Evolutionary conservation across 1,139 yeast genomes (phyloP).

Genomic region (Taiozyma sp.): DNA sequence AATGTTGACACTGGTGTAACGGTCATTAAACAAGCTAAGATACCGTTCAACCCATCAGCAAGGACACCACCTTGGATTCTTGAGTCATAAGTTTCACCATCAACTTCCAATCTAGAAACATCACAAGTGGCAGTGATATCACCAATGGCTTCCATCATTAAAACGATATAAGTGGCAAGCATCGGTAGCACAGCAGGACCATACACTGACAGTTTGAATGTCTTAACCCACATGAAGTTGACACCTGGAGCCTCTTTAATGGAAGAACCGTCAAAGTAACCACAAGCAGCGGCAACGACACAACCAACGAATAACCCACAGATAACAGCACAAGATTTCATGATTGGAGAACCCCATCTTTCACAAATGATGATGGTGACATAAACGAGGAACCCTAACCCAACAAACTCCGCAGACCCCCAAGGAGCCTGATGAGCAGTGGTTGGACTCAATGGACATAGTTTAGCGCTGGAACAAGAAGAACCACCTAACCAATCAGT

Average conservation of each 20-base stretch:
- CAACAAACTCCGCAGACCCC: constrained; percentile 86
- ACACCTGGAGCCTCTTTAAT: constrained; percentile 74
- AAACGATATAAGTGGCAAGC: constrained; percentile 72
- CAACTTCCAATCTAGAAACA: constrained; percentile 78
- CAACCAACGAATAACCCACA: constrained; percentile 82
- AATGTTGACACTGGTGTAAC: constrained; percentile 83
- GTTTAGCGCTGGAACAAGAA: constrained; percentile 45
- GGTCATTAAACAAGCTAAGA: constrained; percentile 69
- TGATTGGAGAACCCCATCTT: constrained; percentile 86
- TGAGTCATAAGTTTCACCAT: constrained; percentile 74
- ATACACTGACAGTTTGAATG: constrained; percentile 68
- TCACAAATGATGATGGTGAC: constrained; percentile 71
- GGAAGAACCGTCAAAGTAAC: constrained; percentile 58
- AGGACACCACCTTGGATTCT: constrained; percentile 89
- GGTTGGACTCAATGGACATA: constrained; percentile 37
- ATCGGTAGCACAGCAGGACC: constrained; percentile 87
- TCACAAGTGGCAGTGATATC: constrained; percentile 92
- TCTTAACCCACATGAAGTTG: constrained; percentile 83
- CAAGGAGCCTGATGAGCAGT: constrained; percentile 60
- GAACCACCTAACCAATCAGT: constrained; percentile 86
- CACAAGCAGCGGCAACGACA: constrained; percentile 90
- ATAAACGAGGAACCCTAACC: constrained; percentile 80
- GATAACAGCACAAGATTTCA: constrained; percentile 91
- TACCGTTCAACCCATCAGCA: constrained; percentile 72
- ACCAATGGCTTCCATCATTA: constrained; percentile 91